These are phyloP conservation scores for Coniosporium tulheliwenetii DNA, from an alignment of 2,329 filamentous ascomycete genomes.

Conservation along the genomic window DNA sequence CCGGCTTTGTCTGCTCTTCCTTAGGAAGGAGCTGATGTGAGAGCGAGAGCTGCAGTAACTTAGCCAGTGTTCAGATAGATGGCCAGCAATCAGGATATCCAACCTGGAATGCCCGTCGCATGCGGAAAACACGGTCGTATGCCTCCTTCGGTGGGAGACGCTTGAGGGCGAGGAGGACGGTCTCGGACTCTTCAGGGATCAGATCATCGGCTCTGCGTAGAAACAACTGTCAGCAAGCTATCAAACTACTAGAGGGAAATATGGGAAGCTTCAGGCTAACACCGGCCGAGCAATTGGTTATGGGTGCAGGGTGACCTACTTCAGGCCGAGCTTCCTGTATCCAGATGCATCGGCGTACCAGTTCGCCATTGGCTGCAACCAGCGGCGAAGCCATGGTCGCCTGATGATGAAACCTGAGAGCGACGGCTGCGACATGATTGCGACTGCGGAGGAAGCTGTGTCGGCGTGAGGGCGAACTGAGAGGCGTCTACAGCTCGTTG, in stretches of 20 bases:
- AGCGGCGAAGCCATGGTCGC: slow-evolving; percentile 70
- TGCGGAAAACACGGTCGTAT: slow-evolving; percentile 95
- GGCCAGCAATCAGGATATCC: slow-evolving; percentile 6
- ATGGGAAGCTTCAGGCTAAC: too few species aligned
- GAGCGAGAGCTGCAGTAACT: slow-evolving; percentile 41
- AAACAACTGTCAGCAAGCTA: too few species aligned
- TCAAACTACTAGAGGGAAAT: too few species aligned
- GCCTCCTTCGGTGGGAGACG: slow-evolving; percentile 78
- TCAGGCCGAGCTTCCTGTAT: slow-evolving; percentile 84
- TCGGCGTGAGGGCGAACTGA: too few species aligned
- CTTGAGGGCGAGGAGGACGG: slow-evolving; percentile 75
- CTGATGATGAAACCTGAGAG: slow-evolving; percentile 63
- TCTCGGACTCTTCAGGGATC: slow-evolving; percentile 81
- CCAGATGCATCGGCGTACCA: slow-evolving; percentile 85
- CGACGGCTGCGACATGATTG: slow-evolving; percentile 52
- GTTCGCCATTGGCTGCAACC: slow-evolving; percentile 66
- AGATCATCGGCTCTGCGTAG: slow-evolving; percentile 72
- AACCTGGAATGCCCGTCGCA: slow-evolving; percentile 89
- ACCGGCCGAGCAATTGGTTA: background rate
- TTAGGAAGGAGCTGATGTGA: slow-evolving; percentile 49
- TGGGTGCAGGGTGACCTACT: slow-evolving; percentile 37
- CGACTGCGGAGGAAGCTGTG: slow-evolving; percentile 9
- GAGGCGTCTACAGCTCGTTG: too few species aligned
- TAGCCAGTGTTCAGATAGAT: slow-evolving; percentile 7
- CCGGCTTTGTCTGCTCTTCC: slow-evolving; percentile 50